Percentiles rank a stretch among this genome's conserved stretches.
Evolutionary conservation across 805 yeast species (phyloP).

Genomic region (Blastobotrys mokoenaii): DNA sequence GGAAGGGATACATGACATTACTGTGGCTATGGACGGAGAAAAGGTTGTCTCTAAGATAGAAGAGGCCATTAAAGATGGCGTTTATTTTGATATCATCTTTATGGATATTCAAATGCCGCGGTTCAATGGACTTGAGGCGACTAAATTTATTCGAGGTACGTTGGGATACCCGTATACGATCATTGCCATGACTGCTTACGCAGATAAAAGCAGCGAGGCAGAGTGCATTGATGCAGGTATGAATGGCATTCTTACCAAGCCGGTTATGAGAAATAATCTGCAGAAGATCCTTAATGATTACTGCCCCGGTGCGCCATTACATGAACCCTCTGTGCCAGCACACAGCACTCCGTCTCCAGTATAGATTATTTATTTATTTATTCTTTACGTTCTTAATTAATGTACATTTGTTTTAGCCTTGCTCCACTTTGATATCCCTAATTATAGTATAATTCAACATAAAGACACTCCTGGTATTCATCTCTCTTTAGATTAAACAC

Average conservation of each 20-base stretch:
- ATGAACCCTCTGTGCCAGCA: background rate
- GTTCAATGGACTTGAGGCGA: constrained; percentile 82
- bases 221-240: constrained; percentile 78
- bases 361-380: background rate
- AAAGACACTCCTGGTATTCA: too few species aligned
- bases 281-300: constrained; percentile 39
- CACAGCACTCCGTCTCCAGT: background rate
- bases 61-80: constrained; percentile 29
- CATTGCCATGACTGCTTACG: constrained; percentile 92
- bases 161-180: constrained; percentile 62
- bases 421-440: background rate
- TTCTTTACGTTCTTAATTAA: background rate
- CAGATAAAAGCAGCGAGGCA: constrained; percentile 81
- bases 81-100: constrained; percentile 60
- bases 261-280: constrained; percentile 65
- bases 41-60: constrained; percentile 72
- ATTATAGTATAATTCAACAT: background rate
- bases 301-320: background rate
- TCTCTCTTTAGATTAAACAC: too few species aligned
- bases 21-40: constrained; percentile 81
- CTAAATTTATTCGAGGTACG: constrained; percentile 59
- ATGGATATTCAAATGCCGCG: constrained; percentile 99
- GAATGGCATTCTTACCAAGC: constrained; percentile 86
- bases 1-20: constrained; percentile 67
- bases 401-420: background rate